phyloP scores from a whole-genome alignment of 2,329 filamentous ascomycete genomes.

The Colletotrichum falcatum region DNA sequence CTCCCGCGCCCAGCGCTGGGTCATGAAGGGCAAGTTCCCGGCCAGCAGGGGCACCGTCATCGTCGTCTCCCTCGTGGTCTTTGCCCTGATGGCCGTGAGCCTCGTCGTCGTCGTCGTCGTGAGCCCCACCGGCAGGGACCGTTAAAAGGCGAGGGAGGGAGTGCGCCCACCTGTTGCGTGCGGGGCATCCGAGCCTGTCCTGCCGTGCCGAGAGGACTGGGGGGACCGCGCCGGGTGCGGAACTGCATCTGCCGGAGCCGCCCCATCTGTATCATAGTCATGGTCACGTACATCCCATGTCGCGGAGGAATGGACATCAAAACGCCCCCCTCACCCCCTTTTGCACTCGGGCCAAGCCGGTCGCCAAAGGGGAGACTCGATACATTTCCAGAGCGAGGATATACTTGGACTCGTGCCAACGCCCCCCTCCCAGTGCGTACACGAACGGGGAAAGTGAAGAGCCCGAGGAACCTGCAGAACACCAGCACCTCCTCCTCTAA shows the following conservation, averaged over 20 bases:
- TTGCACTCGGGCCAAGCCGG: not conserved
- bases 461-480: not conserved
- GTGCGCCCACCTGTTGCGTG: not conserved
- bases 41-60: constrained; percentile 81
- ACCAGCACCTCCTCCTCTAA: not conserved
- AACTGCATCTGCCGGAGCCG: not conserved
- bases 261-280: constrained; percentile 2
- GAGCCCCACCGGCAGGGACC: constrained; percentile 48
- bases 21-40: constrained; percentile 83
- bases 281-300: not conserved
- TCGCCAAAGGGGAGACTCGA: not conserved
- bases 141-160: not conserved
- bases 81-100: constrained; percentile 71
- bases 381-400: not conserved
- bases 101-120: constrained; percentile 71
- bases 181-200: too few species aligned
- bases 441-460: not conserved
- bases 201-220: not conserved
- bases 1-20: constrained; percentile 82
- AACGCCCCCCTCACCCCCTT: not conserved
- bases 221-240: not conserved
- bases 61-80: constrained; percentile 74
- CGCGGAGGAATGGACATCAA: constrained; percentile 1
- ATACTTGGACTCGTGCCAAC: not conserved
- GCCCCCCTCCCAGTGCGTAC: not conserved